Conservation (phyloP, 2,329 filamentous ascomycete genomes). For the Aspergillus sp. region DNA sequence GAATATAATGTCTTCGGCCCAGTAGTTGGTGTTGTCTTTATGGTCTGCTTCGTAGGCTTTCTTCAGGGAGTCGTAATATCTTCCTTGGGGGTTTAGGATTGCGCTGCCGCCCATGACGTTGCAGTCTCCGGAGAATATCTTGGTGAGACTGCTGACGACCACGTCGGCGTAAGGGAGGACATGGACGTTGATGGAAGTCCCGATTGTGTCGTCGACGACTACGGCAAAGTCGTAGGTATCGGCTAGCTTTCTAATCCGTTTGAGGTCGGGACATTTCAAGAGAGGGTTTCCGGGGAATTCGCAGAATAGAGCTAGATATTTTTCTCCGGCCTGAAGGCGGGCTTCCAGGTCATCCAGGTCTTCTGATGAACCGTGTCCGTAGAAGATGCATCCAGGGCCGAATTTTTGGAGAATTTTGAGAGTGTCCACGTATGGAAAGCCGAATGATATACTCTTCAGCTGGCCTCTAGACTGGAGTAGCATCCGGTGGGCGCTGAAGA, state of each 20-base stretch:
- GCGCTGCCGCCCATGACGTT: slow-evolving; percentile 10
- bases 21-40: not conserved
- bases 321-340: not conserved
- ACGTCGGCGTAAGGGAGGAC: slow-evolving; percentile 3
- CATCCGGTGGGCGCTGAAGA: not conserved
- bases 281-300: slow-evolving; percentile 3
- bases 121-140: slow-evolving; percentile 5
- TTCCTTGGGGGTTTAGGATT: not conserved
- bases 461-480: not conserved
- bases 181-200: not conserved
- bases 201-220: slow-evolving; percentile 6
- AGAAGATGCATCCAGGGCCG: not conserved
- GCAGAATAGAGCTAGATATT: slow-evolving; percentile 2
- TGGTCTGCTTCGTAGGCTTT: not conserved
- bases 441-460: not conserved
- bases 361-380: not conserved
- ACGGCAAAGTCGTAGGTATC: slow-evolving; percentile 3
- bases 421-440: not conserved
- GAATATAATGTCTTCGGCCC: not conserved
- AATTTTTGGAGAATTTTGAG: not conserved
- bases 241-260: not conserved
- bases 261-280: not conserved
- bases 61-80: not conserved
- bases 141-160: slow-evolving; percentile 2
- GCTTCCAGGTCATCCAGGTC: slow-evolving; percentile 2